Conservation (phyloP, 2,329 filamentous ascomycete species). For the Fusarium oxysporum region DNA sequence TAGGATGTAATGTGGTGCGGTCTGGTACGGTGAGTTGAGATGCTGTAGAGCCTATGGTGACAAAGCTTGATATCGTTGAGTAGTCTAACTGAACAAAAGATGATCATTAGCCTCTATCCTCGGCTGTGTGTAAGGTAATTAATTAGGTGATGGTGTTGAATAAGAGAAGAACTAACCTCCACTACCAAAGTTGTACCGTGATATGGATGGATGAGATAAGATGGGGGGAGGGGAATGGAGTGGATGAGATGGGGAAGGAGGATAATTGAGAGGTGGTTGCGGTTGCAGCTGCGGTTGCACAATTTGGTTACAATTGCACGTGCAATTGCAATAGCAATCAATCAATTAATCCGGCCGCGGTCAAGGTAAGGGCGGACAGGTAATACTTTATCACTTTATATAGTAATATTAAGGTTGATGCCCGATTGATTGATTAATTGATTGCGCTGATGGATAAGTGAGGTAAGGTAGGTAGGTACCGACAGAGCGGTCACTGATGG, state of each 20-base stretch:
- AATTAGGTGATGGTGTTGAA: constrained; percentile 34
- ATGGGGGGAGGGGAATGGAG: constrained; percentile 15
- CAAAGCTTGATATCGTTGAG: background rate
- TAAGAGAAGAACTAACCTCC: constrained; percentile 14
- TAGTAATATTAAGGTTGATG: background rate
- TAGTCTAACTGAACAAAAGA: background rate
- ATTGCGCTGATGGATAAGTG: background rate
- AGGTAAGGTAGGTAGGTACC: constrained; percentile 17
- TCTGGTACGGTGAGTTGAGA: background rate
- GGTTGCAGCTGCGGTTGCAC: constrained; percentile 31
- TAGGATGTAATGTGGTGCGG: background rate
- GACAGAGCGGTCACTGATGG: constrained; percentile 36
- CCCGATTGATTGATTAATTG: background rate
- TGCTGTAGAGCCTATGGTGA: background rate
- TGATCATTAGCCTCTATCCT: constrained; percentile 8
- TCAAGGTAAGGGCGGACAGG: background rate
- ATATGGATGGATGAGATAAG: constrained; percentile 27
- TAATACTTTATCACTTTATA: background rate
- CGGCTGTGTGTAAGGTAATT: background rate
- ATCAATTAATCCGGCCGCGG: constrained; percentile 20
- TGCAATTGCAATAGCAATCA: constrained; percentile 21
- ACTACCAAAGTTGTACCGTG: constrained; percentile 15
- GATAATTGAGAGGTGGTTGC: constrained; percentile 33
- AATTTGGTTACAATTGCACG: constrained; percentile 35
- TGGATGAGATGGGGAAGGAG: constrained; percentile 31